Conservation (phyloP, 2,329 filamentous ascomycete species). For the Amauroascus verrucosus region DNA sequence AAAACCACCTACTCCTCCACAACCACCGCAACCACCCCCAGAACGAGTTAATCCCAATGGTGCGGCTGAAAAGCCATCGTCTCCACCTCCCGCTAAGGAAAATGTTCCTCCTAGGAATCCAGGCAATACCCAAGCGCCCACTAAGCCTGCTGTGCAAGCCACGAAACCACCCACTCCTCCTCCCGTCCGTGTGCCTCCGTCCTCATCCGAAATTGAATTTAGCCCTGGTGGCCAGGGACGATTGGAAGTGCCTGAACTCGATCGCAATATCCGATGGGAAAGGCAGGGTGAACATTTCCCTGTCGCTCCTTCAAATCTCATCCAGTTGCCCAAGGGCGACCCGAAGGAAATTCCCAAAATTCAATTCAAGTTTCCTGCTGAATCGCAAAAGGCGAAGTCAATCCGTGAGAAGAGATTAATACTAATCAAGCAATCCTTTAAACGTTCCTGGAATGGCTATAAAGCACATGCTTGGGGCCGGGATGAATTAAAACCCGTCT, state of each 20-base stretch:
- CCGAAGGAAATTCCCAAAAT: conserved; percentile 22
- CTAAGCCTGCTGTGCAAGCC: neutral
- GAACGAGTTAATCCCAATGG: neutral
- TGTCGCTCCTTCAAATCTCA: conserved; percentile 58
- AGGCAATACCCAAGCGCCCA: neutral
- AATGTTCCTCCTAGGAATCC: neutral
- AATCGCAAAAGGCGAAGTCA: conserved; percentile 23
- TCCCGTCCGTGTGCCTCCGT: conserved; percentile 2
- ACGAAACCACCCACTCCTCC: neutral
- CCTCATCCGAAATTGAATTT: conserved; percentile 19
- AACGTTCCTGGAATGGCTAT: conserved; percentile 51
- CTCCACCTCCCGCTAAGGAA: neutral
- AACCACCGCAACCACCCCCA: conserved; percentile 4
- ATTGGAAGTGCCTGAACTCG: conserved; percentile 24
- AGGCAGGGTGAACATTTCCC: conserved; percentile 70
- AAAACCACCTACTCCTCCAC: conserved; percentile 11
- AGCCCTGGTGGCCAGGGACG: conserved; percentile 28
- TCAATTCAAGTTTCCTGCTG: conserved; percentile 23
- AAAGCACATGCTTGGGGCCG: conserved; percentile 53
- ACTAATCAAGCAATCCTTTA: conserved; percentile 44
- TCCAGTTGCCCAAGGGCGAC: conserved; percentile 46
- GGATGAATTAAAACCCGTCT: conserved; percentile 53
- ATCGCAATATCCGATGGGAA: conserved; percentile 54
- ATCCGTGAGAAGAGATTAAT: conserved; percentile 33
- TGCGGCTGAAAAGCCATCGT: neutral